phyloP scores from a whole-genome alignment of 768 basidiomycete species.

The Agrocybe pediades region DNA sequence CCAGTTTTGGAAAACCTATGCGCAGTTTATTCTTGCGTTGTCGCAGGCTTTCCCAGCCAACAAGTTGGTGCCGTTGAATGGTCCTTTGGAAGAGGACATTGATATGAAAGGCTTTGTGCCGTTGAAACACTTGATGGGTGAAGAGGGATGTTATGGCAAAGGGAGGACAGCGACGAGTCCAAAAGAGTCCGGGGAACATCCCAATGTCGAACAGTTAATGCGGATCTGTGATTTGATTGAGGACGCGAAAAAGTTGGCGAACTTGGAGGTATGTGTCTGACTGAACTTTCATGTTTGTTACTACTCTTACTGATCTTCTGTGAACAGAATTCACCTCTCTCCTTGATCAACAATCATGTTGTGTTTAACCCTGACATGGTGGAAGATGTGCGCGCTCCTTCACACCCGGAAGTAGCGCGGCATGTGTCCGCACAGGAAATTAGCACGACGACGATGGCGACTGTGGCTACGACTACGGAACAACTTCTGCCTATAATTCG shows the following conservation, averaged over 20 bases:
- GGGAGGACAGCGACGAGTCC: constrained; percentile 21
- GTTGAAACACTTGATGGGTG: constrained; percentile 61
- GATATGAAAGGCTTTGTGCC: constrained; percentile 90
- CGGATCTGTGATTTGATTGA: constrained; percentile 82
- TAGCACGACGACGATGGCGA: too few species aligned
- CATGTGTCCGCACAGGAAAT: not conserved
- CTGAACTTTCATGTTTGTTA: constrained; percentile 1
- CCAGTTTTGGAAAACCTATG: constrained; percentile 74
- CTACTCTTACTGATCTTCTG: not conserved
- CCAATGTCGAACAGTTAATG: constrained; percentile 96
- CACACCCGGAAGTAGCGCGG: constrained; percentile 14
- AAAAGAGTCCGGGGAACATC: constrained; percentile 58
- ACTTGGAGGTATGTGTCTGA: constrained; percentile 61
- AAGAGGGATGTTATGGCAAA: constrained; percentile 21
- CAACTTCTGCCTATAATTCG: constrained; percentile 5
- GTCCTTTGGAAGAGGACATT: constrained; percentile 85
- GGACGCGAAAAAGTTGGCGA: constrained; percentile 65
- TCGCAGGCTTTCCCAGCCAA: constrained; percentile 66
- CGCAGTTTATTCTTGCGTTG: constrained; percentile 64
- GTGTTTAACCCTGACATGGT: constrained; percentile 33
- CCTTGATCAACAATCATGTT: constrained; percentile 34
- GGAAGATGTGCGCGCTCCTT: constrained; percentile 20
- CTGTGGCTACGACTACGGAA: too few species aligned
- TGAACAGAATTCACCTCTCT: constrained; percentile 42
- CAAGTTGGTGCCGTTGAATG: constrained; percentile 55